Conservation (phyloP, 805 yeast genomes). For the Phaffomyces antillensis region DNA sequence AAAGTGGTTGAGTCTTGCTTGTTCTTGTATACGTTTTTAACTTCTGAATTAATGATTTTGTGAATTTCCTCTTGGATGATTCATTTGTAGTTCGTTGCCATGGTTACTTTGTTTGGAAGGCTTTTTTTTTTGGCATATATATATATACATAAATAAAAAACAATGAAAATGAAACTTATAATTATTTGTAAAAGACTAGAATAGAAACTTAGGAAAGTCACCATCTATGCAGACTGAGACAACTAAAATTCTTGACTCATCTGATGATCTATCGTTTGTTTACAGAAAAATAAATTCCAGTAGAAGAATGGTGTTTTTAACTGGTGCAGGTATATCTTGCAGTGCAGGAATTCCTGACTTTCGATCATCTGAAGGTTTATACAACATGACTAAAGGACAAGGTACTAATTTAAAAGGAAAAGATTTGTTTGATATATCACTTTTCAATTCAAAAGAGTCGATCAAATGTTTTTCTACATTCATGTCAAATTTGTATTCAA, state of each 20-base stretch:
- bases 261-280: conserved; percentile 1
- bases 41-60: too few species aligned
- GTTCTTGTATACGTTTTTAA: neutral
- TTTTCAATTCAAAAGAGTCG: conserved; percentile 63
- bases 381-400: conserved; percentile 36
- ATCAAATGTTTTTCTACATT: conserved; percentile 76
- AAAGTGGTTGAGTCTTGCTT: conserved; percentile 27
- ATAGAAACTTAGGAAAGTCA: neutral
- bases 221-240: neutral
- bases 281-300: conserved; percentile 25
- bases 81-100: too few species aligned
- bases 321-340: conserved; percentile 97
- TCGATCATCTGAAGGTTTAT: conserved; percentile 76
- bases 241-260: neutral
- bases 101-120: too few species aligned
- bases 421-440: conserved; percentile 82
- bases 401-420: conserved; percentile 63
- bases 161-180: neutral
- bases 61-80: too few species aligned
- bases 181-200: neutral
- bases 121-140: too few species aligned
- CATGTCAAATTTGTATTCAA: conserved; percentile 71
- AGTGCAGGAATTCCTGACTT: conserved; percentile 97
- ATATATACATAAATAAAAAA: neutral
- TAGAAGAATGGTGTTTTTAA: conserved; percentile 55